Conservation (phyloP, 352 stramenopile species). For the Sclerospora graminicola region DNA sequence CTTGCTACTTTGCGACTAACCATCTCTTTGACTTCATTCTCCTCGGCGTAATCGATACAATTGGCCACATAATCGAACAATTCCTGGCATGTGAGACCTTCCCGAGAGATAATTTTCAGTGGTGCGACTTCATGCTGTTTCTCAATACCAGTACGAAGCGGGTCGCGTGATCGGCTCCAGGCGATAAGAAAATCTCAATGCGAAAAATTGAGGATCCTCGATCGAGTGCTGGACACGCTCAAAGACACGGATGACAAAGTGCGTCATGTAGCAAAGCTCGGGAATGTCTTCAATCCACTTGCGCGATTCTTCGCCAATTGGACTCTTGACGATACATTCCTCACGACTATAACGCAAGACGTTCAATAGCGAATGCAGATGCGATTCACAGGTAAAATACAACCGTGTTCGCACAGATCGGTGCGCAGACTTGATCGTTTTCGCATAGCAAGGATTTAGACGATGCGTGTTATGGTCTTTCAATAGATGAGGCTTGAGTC, state of each 20-base stretch:
- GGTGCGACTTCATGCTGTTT: slow-evolving; percentile 64
- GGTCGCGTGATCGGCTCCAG: slow-evolving; percentile 66
- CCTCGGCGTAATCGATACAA: slow-evolving; percentile 62
- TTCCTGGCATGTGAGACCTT: slow-evolving; percentile 73
- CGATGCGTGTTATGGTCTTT: slow-evolving; percentile 69
- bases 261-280: slow-evolving; percentile 98
- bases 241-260: slow-evolving; percentile 98
- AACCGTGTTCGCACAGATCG: slow-evolving; percentile 95
- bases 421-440: slow-evolving; percentile 88
- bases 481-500: slow-evolving; percentile 24
- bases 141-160: slow-evolving; percentile 40
- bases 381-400: slow-evolving; percentile 99
- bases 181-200: slow-evolving; percentile 79
- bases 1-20: slow-evolving; percentile 18
- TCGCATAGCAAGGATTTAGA: slow-evolving; percentile 73
- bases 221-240: slow-evolving; percentile 80
- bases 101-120: slow-evolving; percentile 74
- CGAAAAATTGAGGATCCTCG: slow-evolving; percentile 67
- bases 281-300: slow-evolving; percentile 88
- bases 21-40: slow-evolving; percentile 36
- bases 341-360: slow-evolving; percentile 88
- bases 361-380: slow-evolving; percentile 98
- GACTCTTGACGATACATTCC: slow-evolving; percentile 41
- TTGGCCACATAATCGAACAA: slow-evolving; percentile 78
- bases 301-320: slow-evolving; percentile 56